phyloP scores from a whole-genome alignment of 805 yeast species.

The Spencermartinsiella europaea region DNA sequence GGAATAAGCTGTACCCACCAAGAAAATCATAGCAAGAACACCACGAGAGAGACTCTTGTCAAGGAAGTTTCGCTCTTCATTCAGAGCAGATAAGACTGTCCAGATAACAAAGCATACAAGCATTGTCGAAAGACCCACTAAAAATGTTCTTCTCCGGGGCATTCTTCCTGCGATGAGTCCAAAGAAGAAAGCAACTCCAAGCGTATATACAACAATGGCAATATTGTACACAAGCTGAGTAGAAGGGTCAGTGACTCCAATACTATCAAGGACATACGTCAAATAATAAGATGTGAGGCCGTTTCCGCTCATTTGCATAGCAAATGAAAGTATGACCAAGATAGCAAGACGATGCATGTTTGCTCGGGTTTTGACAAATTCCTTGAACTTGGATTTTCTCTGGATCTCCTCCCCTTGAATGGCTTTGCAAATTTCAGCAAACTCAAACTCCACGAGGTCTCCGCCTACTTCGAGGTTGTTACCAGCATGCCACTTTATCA shows the following conservation, averaged over 20 bases:
- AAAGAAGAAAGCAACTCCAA: background rate
- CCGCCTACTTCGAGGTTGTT: constrained; percentile 11
- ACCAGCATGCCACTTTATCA: constrained; percentile 29
- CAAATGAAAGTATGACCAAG: constrained; percentile 9
- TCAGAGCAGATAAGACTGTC: constrained; percentile 5
- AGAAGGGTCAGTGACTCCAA: constrained; percentile 40
- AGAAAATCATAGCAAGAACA: constrained; percentile 48
- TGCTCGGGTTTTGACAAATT: constrained; percentile 7
- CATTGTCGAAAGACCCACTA: constrained; percentile 13
- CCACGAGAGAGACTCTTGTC: constrained; percentile 5
- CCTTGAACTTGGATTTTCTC: constrained; percentile 2
- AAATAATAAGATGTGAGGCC: constrained; percentile 37
- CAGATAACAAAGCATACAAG: constrained; percentile 10
- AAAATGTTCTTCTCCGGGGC: constrained; percentile 12
- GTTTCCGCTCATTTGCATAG: constrained; percentile 11
- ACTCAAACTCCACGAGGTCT: constrained; percentile 10
- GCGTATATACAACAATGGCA: constrained; percentile 5
- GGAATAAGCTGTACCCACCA: constrained; percentile 75
- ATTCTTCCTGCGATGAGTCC: constrained; percentile 13
- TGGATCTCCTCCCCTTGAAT: constrained; percentile 8
- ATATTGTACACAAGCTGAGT: constrained; percentile 12
- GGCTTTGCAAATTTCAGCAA: constrained; percentile 10
- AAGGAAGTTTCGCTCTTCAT: constrained; percentile 1
- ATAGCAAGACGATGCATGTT: constrained; percentile 9
- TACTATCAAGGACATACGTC: constrained; percentile 44